Percentiles rank a stretch among this genome's conserved stretches.
Evolutionary conservation across 176 grass and related monocot species (phyloP).

Genomic region (Triticum timopheevii): DNA sequence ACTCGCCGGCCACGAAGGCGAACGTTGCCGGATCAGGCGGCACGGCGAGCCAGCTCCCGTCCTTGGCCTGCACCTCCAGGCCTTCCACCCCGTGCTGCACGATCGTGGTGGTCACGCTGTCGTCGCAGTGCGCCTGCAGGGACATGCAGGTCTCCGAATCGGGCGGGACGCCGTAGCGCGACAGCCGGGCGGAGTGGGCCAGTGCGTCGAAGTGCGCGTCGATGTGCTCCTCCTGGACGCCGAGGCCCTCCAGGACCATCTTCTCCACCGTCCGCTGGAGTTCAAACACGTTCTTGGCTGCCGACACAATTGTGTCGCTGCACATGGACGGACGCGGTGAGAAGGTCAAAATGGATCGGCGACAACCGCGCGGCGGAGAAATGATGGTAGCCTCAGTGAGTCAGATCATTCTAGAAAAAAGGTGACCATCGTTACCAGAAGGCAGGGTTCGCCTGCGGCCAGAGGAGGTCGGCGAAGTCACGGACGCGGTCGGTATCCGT

Average conservation of each 20-base stretch:
- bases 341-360: not conserved
- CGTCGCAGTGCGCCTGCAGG: not conserved
- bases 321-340: not conserved
- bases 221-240: not conserved
- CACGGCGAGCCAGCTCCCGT: not conserved
- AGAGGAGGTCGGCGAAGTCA: not conserved
- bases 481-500: not conserved
- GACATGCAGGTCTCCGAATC: not conserved
- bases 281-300: not conserved
- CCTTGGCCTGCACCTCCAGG: not conserved
- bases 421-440: not conserved
- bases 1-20: not conserved
- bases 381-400: no score
- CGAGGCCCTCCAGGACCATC: not conserved
- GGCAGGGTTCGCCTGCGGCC: not conserved
- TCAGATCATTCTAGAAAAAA: not conserved
- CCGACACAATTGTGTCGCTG: not conserved
- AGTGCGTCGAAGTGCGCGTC: not conserved
- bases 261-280: not conserved
- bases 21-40: not conserved
- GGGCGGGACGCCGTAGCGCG: not conserved
- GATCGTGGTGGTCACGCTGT: not conserved
- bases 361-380: no score
- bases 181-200: not conserved
- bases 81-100: not conserved